Evolutionary conservation across 805 yeast species (phyloP).

Genomic region (Pichia sporocuriosa): DNA sequence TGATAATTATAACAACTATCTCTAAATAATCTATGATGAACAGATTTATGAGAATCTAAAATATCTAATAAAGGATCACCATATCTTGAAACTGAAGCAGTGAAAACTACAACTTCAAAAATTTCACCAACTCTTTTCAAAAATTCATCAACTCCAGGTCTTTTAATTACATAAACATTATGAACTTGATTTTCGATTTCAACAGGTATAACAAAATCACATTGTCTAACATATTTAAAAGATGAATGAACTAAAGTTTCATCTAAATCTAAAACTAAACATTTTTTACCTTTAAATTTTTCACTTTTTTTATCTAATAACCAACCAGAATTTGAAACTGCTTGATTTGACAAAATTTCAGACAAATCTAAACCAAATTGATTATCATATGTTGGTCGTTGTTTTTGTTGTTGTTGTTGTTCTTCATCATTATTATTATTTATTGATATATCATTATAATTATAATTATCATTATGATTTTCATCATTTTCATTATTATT

Average conservation of each 20-base stretch:
- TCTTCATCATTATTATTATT: slow-evolving; percentile 16
- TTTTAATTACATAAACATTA: slow-evolving; percentile 90
- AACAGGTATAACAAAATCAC: slow-evolving; percentile 96
- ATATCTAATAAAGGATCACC: slow-evolving; percentile 94
- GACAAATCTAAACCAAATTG: slow-evolving; percentile 45
- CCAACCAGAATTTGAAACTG: slow-evolving; percentile 52
- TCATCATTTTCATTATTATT: background rate
- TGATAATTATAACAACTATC: slow-evolving; percentile 92
- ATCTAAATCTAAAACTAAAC: slow-evolving; percentile 86
- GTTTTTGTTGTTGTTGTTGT: too few relatives aligned
- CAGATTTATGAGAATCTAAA: slow-evolving; percentile 63
- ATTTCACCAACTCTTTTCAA: slow-evolving; percentile 73
- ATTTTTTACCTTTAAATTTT: slow-evolving; percentile 59
- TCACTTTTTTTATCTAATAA: slow-evolving; percentile 52
- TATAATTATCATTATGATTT: background rate
- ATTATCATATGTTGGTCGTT: slow-evolving; percentile 19
- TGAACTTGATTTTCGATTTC: slow-evolving; percentile 90
- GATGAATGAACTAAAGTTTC: slow-evolving; percentile 96
- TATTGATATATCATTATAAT: too few relatives aligned
- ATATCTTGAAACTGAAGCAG: slow-evolving; percentile 91
- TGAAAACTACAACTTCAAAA: slow-evolving; percentile 93
- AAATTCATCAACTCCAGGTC: slow-evolving; percentile 98
- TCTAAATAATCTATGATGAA: slow-evolving; percentile 89
- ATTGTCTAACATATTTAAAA: slow-evolving; percentile 83
- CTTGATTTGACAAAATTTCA: slow-evolving; percentile 65